Evolutionary conservation across 441 rosid genomes (phyloP).

Genomic region (Populus tomentosa): DNA sequence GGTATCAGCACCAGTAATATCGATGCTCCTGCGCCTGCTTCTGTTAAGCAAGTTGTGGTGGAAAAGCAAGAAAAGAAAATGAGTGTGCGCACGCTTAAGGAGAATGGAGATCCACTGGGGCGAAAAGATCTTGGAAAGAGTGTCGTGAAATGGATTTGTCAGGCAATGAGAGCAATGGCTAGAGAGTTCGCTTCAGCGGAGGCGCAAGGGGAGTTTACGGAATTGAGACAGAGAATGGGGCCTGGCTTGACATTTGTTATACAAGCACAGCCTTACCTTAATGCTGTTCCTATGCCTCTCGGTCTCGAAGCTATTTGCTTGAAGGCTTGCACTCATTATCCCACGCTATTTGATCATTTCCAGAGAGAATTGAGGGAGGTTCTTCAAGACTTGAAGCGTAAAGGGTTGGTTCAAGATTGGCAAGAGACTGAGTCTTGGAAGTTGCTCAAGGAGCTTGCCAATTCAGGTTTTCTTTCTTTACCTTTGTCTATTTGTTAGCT

Average conservation of each 20-base stretch:
- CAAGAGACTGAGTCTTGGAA: constrained; percentile 72
- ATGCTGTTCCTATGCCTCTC: constrained; percentile 78
- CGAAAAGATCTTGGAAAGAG: constrained; percentile 69
- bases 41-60: constrained; percentile 2
- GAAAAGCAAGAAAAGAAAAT: constrained; percentile 17
- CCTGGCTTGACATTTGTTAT: constrained; percentile 89
- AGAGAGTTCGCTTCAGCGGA: constrained; percentile 70
- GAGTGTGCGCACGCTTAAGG: constrained; percentile 40
- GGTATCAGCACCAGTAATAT: no score
- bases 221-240: constrained; percentile 67
- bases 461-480: constrained; percentile 49
- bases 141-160: constrained; percentile 78
- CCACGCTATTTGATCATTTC: constrained; percentile 88
- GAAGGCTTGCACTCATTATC: constrained; percentile 84
- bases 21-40: neutral
- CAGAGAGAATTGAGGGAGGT: constrained; percentile 85
- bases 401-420: constrained; percentile 58
- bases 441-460: constrained; percentile 84
- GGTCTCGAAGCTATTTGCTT: constrained; percentile 80
- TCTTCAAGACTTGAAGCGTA: constrained; percentile 60
- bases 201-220: constrained; percentile 69
- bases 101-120: constrained; percentile 91
- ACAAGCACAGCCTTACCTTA: constrained; percentile 82
- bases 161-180: constrained; percentile 88
- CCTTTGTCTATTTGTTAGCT: neutral